Evolutionary conservation across 805 yeast genomes (phyloP).

Genomic region (Cyberlindnera japonica): DNA sequence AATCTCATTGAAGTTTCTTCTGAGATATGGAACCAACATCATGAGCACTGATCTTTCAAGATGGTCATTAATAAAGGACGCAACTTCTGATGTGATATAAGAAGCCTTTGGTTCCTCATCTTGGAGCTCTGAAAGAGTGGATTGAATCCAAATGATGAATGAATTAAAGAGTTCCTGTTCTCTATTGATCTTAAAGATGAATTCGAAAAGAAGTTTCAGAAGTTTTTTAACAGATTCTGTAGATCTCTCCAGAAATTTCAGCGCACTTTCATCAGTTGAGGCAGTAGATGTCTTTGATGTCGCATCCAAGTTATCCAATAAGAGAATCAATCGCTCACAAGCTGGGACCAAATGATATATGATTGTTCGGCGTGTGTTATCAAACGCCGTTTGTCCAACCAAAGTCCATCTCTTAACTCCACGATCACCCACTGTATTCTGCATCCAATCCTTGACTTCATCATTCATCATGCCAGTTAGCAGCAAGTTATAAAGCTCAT

Average conservation of each 20-base stretch:
- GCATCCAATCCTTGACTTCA: slow-evolving; percentile 53
- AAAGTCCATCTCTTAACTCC: slow-evolving; percentile 55
- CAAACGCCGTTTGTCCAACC: slow-evolving; percentile 48
- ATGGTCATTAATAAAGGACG: slow-evolving; percentile 26
- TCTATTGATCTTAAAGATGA: slow-evolving; percentile 39
- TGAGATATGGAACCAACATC: slow-evolving; percentile 22
- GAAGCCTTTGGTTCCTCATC: slow-evolving; percentile 24
- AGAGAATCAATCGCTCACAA: slow-evolving; percentile 49
- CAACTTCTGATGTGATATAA: slow-evolving; percentile 25
- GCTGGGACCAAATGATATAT: slow-evolving; percentile 51
- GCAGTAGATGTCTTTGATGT: slow-evolving; percentile 31
- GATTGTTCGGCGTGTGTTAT: slow-evolving; percentile 42
- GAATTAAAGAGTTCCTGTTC: slow-evolving; percentile 44
- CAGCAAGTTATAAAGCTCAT: slow-evolving; percentile 44
- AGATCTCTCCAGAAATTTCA: slow-evolving; percentile 11
- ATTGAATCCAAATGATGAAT: slow-evolving; percentile 40
- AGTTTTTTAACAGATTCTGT: slow-evolving; percentile 19
- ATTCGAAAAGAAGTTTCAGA: slow-evolving; percentile 32
- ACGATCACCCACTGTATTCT: slow-evolving; percentile 63
- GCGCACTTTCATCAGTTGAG: slow-evolving; percentile 3
- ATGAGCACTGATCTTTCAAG: slow-evolving; percentile 22
- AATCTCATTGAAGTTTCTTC: slow-evolving; percentile 22
- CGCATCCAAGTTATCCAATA: slow-evolving; percentile 41
- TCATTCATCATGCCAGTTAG: slow-evolving; percentile 53
- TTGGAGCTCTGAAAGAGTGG: slow-evolving; percentile 27